These are phyloP conservation scores for Danielia oregonensis DNA, from an alignment of 805 yeast species.

Conservation along the genomic window DNA sequence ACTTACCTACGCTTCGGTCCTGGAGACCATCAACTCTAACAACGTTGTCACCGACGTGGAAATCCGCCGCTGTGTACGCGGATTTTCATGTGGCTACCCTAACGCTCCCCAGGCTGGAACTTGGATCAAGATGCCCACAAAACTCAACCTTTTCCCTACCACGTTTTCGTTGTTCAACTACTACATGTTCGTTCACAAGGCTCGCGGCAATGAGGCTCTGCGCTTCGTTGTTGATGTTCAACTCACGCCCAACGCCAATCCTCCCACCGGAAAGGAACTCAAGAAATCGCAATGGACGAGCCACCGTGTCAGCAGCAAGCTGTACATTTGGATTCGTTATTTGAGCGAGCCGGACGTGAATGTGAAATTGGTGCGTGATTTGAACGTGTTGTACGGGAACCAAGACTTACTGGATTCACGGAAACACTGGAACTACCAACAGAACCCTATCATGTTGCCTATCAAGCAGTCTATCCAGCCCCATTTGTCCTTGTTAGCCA, in stretches of 20 bases:
- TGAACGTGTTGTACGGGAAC: conserved; percentile 28
- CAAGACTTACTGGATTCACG: conserved; percentile 29
- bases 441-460: conserved; percentile 13
- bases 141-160: conserved; percentile 13
- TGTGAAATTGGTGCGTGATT: conserved; percentile 19
- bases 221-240: conserved; percentile 10
- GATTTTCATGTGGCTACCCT: conserved; percentile 12
- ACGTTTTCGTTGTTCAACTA: conserved; percentile 11
- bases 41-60: conserved; percentile 13
- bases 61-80: conserved; percentile 12
- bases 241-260: conserved; percentile 6
- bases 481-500: conserved; percentile 20
- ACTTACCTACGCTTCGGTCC: conserved; percentile 7
- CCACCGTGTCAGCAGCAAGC: conserved; percentile 5
- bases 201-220: conserved; percentile 6
- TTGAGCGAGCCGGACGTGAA: conserved; percentile 8
- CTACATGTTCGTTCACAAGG: conserved; percentile 14
- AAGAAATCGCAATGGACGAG: conserved; percentile 6
- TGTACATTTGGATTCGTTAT: conserved; percentile 13
- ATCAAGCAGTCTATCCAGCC: conserved; percentile 13
- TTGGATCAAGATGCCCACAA: conserved; percentile 11
- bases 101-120: neutral
- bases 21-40: conserved; percentile 9
- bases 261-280: conserved; percentile 3
- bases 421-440: conserved; percentile 21